phyloP scores from a whole-genome alignment of 352 stramenopile genomes.

The Phytophthora brassicae region DNA sequence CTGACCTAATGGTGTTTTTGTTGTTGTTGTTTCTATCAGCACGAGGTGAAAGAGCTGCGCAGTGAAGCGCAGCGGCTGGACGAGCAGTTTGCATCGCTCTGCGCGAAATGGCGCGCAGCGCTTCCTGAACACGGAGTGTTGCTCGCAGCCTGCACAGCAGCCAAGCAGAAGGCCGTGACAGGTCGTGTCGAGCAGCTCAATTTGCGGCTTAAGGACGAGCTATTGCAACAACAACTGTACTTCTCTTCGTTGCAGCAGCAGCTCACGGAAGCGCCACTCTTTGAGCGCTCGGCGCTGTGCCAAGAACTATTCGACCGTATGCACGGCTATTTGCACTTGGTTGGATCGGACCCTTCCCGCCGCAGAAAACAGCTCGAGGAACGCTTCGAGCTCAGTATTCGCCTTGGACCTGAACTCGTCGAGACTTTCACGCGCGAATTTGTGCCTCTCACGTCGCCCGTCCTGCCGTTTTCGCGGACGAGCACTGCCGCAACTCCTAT shows the following conservation, averaged over 20 bases:
- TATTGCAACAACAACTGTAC: slow-evolving; percentile 59
- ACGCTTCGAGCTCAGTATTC: slow-evolving; percentile 37
- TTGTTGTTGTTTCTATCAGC: slow-evolving; percentile 21
- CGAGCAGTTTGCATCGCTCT: slow-evolving; percentile 36
- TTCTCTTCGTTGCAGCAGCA: slow-evolving; percentile 51
- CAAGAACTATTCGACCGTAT: slow-evolving; percentile 45
- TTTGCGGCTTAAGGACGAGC: slow-evolving; percentile 43
- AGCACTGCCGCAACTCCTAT: slow-evolving; percentile 32
- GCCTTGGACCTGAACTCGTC: slow-evolving; percentile 29
- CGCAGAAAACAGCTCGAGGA: slow-evolving; percentile 32
- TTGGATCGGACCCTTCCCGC: slow-evolving; percentile 3
- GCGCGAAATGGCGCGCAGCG: slow-evolving; percentile 43
- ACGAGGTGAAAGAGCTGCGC: slow-evolving; percentile 53
- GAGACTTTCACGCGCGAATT: slow-evolving; percentile 45
- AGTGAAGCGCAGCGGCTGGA: slow-evolving; percentile 39
- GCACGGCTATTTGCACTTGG: slow-evolving; percentile 39
- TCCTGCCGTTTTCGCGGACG: slow-evolving; percentile 49
- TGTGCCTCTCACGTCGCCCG: slow-evolving; percentile 27
- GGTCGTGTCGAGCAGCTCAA: slow-evolving; percentile 54
- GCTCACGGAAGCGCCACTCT: slow-evolving; percentile 47
- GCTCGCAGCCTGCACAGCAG: slow-evolving; percentile 48
- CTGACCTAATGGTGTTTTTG: too few relatives aligned
- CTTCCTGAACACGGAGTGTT: slow-evolving; percentile 39
- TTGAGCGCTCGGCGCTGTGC: slow-evolving; percentile 30
- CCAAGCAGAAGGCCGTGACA: slow-evolving; percentile 50